Conservation (phyloP, 2,329 filamentous ascomycete species). For the Aspergillus fijiensis region DNA sequence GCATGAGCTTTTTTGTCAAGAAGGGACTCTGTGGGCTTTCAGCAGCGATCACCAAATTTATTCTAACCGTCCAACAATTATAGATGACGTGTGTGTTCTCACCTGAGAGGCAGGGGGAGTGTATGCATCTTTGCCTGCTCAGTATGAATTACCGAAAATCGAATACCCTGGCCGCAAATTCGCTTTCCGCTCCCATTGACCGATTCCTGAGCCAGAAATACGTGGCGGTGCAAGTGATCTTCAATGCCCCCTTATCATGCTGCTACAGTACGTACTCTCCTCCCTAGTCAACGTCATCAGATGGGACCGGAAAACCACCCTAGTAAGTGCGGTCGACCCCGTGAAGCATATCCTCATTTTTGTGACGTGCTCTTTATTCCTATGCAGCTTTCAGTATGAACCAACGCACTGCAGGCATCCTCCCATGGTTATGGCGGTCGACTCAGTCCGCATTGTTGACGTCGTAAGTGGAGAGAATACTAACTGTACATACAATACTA, state of each 20-base stretch:
- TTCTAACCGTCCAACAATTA: no score
- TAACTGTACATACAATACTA: no score
- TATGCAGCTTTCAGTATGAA: background rate
- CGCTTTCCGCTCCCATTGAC: background rate
- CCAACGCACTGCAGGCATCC: background rate
- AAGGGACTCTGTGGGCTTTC: no score
- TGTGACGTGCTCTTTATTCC: background rate
- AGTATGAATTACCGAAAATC: background rate
- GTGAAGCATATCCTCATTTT: no score
- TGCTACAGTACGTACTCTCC: background rate
- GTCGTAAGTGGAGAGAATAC: background rate
- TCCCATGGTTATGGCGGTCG: background rate
- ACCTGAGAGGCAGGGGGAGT: no score
- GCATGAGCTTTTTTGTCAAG: no score
- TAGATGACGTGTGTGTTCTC: no score
- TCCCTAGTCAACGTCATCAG: slow-evolving; percentile 4
- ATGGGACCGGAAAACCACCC: background rate
- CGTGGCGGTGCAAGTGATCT: slow-evolving; percentile 16
- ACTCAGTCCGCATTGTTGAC: background rate
- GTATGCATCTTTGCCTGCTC: no score
- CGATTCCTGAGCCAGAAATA: slow-evolving; percentile 6
- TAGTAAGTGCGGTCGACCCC: background rate
- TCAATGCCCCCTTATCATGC: background rate
- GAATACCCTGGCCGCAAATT: background rate
- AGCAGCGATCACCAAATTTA: no score